phyloP scores from a whole-genome alignment of 192 early-diverging fungal species.

The Dissophora globulifera region DNA sequence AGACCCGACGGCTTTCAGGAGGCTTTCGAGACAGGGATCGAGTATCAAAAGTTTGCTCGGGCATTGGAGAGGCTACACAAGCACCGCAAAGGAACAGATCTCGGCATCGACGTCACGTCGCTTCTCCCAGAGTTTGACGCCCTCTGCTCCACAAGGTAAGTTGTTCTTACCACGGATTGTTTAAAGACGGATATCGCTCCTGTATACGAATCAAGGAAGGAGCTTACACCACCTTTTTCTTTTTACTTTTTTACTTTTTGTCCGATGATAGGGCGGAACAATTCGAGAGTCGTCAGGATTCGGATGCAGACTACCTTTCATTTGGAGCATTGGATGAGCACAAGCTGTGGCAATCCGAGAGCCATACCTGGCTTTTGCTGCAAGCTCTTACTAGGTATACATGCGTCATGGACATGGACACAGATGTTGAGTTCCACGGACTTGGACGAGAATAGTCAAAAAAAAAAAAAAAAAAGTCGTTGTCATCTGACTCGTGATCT shows the following conservation, averaged over 20 bases:
- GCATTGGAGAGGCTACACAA: slow-evolving; percentile 20
- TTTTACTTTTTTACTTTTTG: too few relatives aligned
- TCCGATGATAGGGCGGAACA: slow-evolving; percentile 33
- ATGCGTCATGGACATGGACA: background rate
- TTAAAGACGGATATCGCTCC: too few relatives aligned
- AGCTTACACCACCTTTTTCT: too few relatives aligned
- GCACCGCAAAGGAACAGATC: background rate
- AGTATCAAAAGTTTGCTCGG: slow-evolving; percentile 32
- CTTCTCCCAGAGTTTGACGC: slow-evolving; percentile 35
- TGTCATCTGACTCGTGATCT: too few relatives aligned
- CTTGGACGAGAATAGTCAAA: too few relatives aligned
- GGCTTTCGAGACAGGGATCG: slow-evolving; percentile 22
- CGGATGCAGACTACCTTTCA: slow-evolving; percentile 16
- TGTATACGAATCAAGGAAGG: too few relatives aligned
- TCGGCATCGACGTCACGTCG: slow-evolving; percentile 6
- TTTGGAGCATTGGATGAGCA: slow-evolving; percentile 19
- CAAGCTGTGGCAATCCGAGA: slow-evolving; percentile 41
- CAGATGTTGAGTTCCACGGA: background rate
- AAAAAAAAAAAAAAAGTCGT: too few relatives aligned
- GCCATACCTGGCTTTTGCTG: slow-evolving; percentile 41
- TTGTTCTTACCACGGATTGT: too few relatives aligned
- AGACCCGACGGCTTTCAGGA: slow-evolving; percentile 14
- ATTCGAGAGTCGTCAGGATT: slow-evolving; percentile 18
- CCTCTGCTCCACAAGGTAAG: slow-evolving; percentile 26
- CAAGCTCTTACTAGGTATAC: slow-evolving; percentile 32